Evolutionary conservation across 306 rosid species (phyloP).

Genomic region (Astragalus membranaceus): DNA sequence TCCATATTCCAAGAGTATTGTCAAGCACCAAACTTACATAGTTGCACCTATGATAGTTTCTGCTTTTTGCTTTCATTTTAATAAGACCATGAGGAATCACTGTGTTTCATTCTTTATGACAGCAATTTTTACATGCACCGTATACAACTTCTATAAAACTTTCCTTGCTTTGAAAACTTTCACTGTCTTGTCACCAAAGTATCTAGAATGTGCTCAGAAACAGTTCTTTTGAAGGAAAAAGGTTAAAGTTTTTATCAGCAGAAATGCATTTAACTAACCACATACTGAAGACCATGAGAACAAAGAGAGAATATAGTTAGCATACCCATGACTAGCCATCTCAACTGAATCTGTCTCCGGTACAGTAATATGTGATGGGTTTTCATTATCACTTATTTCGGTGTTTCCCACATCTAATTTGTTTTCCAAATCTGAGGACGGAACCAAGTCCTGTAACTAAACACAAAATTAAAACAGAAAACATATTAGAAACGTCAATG

Average conservation of each 20-base stretch:
- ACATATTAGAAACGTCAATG: constrained; percentile 15
- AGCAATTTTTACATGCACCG: not conserved
- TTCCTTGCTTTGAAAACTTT: constrained; percentile 10
- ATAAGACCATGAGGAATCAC: not conserved
- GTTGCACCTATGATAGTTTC: constrained; percentile 1
- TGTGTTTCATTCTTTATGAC: not conserved
- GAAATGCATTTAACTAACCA: not conserved
- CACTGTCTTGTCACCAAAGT: constrained; percentile 7
- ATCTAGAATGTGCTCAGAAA: not conserved
- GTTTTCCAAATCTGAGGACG: constrained; percentile 31
- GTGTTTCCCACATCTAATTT: not conserved
- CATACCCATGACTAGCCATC: constrained; percentile 32
- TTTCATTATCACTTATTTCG: constrained; percentile 24
- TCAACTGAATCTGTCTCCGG: constrained; percentile 29
- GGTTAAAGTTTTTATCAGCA: not conserved
- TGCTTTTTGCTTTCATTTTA: not conserved
- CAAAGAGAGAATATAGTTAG: constrained; percentile 16
- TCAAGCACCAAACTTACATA: constrained; percentile 2
- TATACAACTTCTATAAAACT: not conserved
- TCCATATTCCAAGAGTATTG: constrained; percentile 4
- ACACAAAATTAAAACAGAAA: constrained; percentile 15
- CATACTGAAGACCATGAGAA: not conserved
- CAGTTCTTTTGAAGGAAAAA: not conserved
- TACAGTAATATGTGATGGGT: constrained; percentile 2
- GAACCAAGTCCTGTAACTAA: constrained; percentile 30